Base-by-base conservation (phyloP, 345 rosid species). In the Aegle marmelos region DNA sequence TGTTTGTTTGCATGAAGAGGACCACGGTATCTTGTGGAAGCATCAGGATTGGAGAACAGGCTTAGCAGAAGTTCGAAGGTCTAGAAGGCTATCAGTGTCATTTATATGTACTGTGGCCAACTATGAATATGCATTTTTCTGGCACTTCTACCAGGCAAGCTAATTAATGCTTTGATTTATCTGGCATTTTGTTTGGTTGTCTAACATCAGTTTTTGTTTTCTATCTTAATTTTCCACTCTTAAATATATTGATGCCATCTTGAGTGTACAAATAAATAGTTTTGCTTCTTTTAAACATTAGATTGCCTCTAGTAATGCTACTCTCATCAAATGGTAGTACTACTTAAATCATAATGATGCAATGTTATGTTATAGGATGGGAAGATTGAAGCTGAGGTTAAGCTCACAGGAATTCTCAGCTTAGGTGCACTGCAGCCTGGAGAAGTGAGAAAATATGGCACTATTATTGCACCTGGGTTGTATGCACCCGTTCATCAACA, bases 1-100 rank as follows among this genome's bases (percentile, higher is more conserved):
- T 88, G 97, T 90, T 30, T 92, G 92, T 76, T 73, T 92, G 87
- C 97, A 89, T 68, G 97, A 92, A 83, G 97, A 92, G 85, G 97
- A 92, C 83, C 89, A 88, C 72, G 92, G 92, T 24, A 90, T 90
- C 69, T 76, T 92, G 53, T 90, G 97, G 97, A 92, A 92, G 86
- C 97, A 92, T 83, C 97, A 92, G 83, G 97, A 92, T 73, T 92
- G 94, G 94, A 90, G 97, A 83, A 90, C 94, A 4, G 97, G 92
- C 39, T 88, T 92, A 74, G 91, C 92, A 62, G 94, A 92, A 88
- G 97, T 89, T 69, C 86, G 94, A n/a, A 73, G 94, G 73, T 92
- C 94, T 41, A 90, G 94, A 79, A 84, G 90, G 81, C 86, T 92
- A 19, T 79, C 91, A 0, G 91, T 90, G 64, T 92, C 94, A 28